Evolutionary conservation across 441 rosid species (phyloP).

Genomic region (Populus hybrid): DNA sequence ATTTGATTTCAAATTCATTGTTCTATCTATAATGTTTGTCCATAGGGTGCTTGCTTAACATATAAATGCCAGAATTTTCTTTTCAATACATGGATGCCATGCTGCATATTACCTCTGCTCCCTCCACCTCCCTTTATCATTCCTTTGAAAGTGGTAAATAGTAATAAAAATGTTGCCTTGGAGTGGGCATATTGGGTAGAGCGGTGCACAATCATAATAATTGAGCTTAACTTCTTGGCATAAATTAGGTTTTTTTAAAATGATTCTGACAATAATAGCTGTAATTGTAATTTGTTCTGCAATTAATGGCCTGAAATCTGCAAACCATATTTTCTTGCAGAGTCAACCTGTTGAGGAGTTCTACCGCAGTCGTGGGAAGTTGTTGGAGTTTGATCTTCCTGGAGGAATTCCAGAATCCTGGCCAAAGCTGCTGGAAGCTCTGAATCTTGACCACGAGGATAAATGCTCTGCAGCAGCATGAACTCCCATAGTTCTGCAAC

Average conservation of each 20-base stretch:
- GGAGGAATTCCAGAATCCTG: slow-evolving; percentile 98
- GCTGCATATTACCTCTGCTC: not conserved
- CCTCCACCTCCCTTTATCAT: no score
- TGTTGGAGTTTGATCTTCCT: slow-evolving; percentile 83
- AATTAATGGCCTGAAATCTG: not conserved
- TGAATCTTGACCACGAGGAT: slow-evolving; percentile 61
- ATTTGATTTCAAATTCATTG: not conserved
- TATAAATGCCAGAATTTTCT: not conserved
- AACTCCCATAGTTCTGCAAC: slow-evolving; percentile 14
- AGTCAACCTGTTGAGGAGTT: slow-evolving; percentile 86
- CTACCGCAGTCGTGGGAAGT: slow-evolving; percentile 66
- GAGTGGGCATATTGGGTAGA: not conserved
- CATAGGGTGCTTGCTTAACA: not conserved
- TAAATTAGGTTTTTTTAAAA: not conserved
- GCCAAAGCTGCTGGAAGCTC: slow-evolving; percentile 88
- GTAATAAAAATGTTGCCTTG: not conserved
- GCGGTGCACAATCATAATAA: not conserved
- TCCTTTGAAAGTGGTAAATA: not conserved
- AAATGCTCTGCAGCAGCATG: slow-evolving; percentile 69
- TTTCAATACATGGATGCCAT: not conserved
- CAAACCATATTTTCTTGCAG: slow-evolving; percentile 37
- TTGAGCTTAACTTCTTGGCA: not conserved
- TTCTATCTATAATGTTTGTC: not conserved
- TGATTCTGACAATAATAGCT: not conserved
- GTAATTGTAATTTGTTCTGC: not conserved